phyloP scores from a whole-genome alignment of 352 stramenopile species.

The Phytophthora europaea region DNA sequence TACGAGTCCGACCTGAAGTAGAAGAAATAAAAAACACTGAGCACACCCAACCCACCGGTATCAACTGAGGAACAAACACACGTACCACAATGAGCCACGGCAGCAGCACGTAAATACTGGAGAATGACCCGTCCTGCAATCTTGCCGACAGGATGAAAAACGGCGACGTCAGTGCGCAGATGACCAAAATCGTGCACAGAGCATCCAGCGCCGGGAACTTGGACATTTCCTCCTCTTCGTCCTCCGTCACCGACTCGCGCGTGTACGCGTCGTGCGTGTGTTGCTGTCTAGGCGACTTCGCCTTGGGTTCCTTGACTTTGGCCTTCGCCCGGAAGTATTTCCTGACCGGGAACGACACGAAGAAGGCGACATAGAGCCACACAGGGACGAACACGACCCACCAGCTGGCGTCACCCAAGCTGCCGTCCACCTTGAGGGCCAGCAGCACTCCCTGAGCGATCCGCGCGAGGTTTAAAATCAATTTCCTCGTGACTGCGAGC shows the following conservation, averaged over 20 bases:
- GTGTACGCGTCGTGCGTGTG: constrained; percentile 79
- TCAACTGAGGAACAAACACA: constrained; percentile 3
- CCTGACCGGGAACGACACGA: constrained; percentile 58
- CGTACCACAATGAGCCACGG: constrained; percentile 87
- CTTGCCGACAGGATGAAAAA: constrained; percentile 85
- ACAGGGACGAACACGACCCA: constrained; percentile 86
- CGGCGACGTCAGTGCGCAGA: constrained; percentile 70
- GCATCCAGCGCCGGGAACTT: constrained; percentile 71
- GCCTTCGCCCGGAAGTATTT: constrained; percentile 63
- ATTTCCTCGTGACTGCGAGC: constrained; percentile 41
- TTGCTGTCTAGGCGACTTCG: constrained; percentile 42
- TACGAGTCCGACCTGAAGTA: constrained; percentile 63
- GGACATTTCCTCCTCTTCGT: constrained; percentile 59
- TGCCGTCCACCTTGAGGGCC: constrained; percentile 74
- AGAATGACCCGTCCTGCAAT: constrained; percentile 78
- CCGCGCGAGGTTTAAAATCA: constrained; percentile 61
- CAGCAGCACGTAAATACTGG: constrained; percentile 82
- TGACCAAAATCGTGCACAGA: constrained; percentile 64
- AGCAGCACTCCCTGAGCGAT: constrained; percentile 75
- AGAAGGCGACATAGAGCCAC: constrained; percentile 81
- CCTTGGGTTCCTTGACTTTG: constrained; percentile 50
- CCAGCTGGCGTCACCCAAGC: constrained; percentile 67
- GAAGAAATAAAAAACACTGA: background rate
- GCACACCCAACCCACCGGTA: background rate
- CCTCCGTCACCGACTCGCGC: constrained; percentile 71